Evolutionary conservation across 306 rosid species (phyloP).

Genomic region (Rosa persica): DNA sequence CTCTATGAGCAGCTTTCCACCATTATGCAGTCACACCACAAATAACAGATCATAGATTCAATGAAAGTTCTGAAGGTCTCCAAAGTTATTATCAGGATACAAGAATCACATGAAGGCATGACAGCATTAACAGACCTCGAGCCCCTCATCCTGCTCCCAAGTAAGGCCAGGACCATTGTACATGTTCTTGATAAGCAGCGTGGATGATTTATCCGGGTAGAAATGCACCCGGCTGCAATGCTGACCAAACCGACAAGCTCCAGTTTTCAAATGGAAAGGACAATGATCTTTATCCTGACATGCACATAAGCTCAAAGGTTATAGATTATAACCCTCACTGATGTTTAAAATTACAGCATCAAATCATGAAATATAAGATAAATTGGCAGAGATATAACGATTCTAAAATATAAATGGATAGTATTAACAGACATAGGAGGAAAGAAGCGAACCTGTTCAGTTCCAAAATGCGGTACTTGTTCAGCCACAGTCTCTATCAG

Average conservation of each 20-base stretch:
- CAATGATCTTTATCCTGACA: constrained; percentile 94
- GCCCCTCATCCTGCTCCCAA: constrained; percentile 97
- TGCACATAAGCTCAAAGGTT: not conserved
- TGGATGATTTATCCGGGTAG: constrained; percentile 74
- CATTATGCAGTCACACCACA: not conserved
- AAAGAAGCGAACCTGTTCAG: constrained; percentile 59
- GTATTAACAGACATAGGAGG: not conserved
- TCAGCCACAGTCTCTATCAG: constrained; percentile 48
- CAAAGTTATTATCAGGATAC: constrained; percentile 64
- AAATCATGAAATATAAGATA: not conserved
- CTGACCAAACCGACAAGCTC: constrained; percentile 92
- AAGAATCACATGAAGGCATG: constrained; percentile 44
- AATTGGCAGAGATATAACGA: not conserved
- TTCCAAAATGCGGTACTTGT: constrained; percentile 89
- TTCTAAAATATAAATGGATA: not conserved
- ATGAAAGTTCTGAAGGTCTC: constrained; percentile 12
- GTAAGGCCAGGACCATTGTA: constrained; percentile 94
- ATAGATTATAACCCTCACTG: not conserved
- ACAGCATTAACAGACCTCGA: constrained; percentile 94
- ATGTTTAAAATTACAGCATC: constrained; percentile 3
- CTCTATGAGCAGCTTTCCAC: not conserved
- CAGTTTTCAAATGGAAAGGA: constrained; percentile 93
- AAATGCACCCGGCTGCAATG: constrained; percentile 96
- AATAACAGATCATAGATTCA: not conserved
- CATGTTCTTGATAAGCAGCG: constrained; percentile 86